These are phyloP conservation scores for Flaveria ramosissima DNA, from an alignment of 129 eudicot species.

Conservation along the genomic window DNA sequence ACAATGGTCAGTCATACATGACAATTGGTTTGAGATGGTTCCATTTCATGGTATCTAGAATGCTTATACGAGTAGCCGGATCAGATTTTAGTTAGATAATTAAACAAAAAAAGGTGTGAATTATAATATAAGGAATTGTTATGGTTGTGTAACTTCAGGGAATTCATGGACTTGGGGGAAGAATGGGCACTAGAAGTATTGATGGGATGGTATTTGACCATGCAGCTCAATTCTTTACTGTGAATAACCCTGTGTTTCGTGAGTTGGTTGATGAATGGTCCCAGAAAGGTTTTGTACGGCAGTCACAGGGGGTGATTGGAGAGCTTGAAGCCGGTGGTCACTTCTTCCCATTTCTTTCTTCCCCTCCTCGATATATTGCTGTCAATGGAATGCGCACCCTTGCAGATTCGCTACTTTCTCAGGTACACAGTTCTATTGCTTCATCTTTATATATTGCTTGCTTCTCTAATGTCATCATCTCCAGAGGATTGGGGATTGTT, in stretches of 20 bases:
- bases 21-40: background rate
- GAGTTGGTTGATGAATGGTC: conserved; percentile 80
- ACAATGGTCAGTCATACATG: background rate
- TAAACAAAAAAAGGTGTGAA: background rate
- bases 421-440: conserved; percentile 42
- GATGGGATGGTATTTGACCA: conserved; percentile 83
- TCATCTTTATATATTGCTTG: background rate
- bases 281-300: conserved; percentile 60
- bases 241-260: conserved; percentile 63
- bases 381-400: conserved; percentile 93
- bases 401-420: conserved; percentile 85
- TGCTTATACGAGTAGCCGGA: background rate
- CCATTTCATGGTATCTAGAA: background rate
- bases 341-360: conserved; percentile 50
- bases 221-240: conserved; percentile 95
- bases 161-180: conserved; percentile 94
- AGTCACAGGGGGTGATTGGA: conserved; percentile 76
- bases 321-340: conserved; percentile 84
- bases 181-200: conserved; percentile 90
- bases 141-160: conserved; percentile 53
- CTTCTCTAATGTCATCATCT: background rate
- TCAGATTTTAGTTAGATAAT: background rate
- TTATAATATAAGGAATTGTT: background rate
- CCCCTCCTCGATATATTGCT: conserved; percentile 73
- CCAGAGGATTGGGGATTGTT: background rate